A percentile compares a stretch with the other conserved stretches of the same genome.
Evolutionary conservation across 1,284 basidiomycete species (phyloP).

Genomic region (Sporisorium sorghi): DNA sequence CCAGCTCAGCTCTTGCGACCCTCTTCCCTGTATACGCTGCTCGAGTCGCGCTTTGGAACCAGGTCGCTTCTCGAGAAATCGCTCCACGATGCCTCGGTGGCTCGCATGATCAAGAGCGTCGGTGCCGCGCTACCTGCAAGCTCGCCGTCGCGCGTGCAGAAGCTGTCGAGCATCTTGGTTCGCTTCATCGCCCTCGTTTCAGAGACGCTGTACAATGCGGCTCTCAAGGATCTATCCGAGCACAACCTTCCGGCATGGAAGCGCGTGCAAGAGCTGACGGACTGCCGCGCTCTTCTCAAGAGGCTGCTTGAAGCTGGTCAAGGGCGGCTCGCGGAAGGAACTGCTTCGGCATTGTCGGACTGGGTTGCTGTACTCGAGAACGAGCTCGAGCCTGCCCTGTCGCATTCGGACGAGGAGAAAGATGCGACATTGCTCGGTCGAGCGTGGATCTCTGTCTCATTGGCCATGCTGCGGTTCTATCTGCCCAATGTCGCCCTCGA

Average conservation of each 20-base stretch:
- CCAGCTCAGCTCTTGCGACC: slow-evolving; percentile 46
- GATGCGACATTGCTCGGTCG: slow-evolving; percentile 70
- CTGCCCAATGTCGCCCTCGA: slow-evolving; percentile 89
- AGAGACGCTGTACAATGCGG: slow-evolving; percentile 28
- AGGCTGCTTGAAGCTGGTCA: slow-evolving; percentile 11
- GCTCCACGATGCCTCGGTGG: slow-evolving; percentile 34
- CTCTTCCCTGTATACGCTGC: slow-evolving; percentile 20
- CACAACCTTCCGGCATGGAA: slow-evolving; percentile 17
- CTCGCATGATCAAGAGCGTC: slow-evolving; percentile 38
- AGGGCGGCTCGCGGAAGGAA: slow-evolving; percentile 16
- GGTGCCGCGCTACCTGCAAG: slow-evolving; percentile 43
- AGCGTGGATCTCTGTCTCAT: slow-evolving; percentile 78
- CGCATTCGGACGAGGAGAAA: not conserved
- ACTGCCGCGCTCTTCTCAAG: slow-evolving; percentile 18
- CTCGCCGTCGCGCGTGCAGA: slow-evolving; percentile 33
- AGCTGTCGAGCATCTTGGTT: slow-evolving; percentile 19
- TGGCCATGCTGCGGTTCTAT: slow-evolving; percentile 78
- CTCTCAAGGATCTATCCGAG: slow-evolving; percentile 20
- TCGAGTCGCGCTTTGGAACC: slow-evolving; percentile 40
- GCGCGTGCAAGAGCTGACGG: not conserved
- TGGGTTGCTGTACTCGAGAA: slow-evolving; percentile 23
- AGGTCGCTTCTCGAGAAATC: slow-evolving; percentile 35
- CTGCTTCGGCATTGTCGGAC: slow-evolving; percentile 17
- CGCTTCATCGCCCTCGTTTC: slow-evolving; percentile 28
- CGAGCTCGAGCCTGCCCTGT: slow-evolving; percentile 12